Percentiles rank a stretch among this genome's conserved stretches.
phyloP scores from a whole-genome alignment of 345 rosid genomes.

The Microcos paniculata region DNA sequence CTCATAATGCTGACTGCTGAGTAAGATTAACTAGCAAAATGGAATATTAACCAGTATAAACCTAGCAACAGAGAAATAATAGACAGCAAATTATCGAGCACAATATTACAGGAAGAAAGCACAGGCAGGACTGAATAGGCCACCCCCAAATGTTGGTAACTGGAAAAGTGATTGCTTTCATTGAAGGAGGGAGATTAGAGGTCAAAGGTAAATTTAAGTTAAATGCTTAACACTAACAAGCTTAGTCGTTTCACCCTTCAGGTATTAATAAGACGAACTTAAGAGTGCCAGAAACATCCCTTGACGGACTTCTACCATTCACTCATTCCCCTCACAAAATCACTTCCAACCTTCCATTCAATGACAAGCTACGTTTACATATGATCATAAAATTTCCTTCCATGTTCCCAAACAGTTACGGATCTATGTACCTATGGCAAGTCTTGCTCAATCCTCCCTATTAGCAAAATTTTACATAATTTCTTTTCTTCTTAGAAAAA shows the following conservation, averaged over 20 bases:
- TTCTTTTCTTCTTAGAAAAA: too few species aligned
- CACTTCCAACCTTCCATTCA: not conserved
- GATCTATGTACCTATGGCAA: not conserved
- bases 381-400: not conserved
- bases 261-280: not conserved
- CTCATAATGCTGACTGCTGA: not conserved
- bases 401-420: not conserved
- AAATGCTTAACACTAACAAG: constrained; percentile 1
- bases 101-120: not conserved
- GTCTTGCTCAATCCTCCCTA: not conserved
- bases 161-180: not conserved
- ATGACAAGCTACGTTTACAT: not conserved
- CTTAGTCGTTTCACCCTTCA: not conserved
- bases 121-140: not conserved
- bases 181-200: not conserved
- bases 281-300: not conserved
- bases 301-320: not conserved
- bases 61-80: not conserved
- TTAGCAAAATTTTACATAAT: too few species aligned
- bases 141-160: not conserved
- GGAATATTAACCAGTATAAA: not conserved
- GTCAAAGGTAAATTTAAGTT: not conserved
- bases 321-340: not conserved
- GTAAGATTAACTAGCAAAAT: not conserved
- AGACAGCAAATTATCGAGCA: not conserved